Percentiles rank a stretch among this genome's conserved stretches.
These are phyloP conservation scores for Hamamelis virginiana DNA, from an alignment of 164 flowering plant genomes.

Conservation along the genomic window DNA sequence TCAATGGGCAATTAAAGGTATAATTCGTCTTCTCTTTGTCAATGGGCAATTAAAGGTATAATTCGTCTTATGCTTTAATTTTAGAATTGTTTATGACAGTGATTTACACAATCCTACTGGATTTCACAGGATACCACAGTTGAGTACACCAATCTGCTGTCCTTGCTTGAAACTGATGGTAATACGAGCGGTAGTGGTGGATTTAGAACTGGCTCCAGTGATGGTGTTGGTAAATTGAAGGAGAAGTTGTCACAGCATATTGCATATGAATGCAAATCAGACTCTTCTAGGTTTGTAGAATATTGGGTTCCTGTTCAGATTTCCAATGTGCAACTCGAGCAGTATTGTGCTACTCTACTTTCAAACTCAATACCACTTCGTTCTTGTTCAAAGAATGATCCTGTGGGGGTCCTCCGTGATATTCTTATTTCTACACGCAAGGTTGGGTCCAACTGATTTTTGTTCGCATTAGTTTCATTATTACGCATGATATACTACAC, in stretches of 20 bases:
- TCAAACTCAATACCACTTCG: slow-evolving; percentile 53
- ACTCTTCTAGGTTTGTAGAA: slow-evolving; percentile 63
- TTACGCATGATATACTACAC: background rate
- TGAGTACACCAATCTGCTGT: slow-evolving; percentile 48
- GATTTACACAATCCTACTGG: slow-evolving; percentile 2
- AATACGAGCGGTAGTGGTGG: slow-evolving; percentile 11
- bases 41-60: slow-evolving; percentile 54
- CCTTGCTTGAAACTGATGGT: slow-evolving; percentile 41
- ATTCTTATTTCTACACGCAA: slow-evolving; percentile 56
- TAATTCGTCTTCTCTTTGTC: slow-evolving; percentile 57
- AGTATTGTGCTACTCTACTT: slow-evolving; percentile 67
- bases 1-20: slow-evolving; percentile 40
- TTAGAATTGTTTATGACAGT: background rate
- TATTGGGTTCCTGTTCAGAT: slow-evolving; percentile 87
- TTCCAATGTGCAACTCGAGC: slow-evolving; percentile 85
- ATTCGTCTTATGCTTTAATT: background rate
- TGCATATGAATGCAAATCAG: slow-evolving; percentile 44
- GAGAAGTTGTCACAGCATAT: slow-evolving; percentile 42
- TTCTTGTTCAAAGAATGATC: slow-evolving; percentile 58
- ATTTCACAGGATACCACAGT: slow-evolving; percentile 47
- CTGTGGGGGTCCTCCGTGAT: slow-evolving; percentile 59
- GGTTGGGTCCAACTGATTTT: slow-evolving; percentile 40
- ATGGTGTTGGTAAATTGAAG: slow-evolving; percentile 38
- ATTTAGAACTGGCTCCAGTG: slow-evolving; percentile 24
- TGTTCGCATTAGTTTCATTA: background rate